These are phyloP conservation scores for Lachnellula hyalina DNA, from an alignment of 2,329 filamentous ascomycete species.

Conservation along the genomic window DNA sequence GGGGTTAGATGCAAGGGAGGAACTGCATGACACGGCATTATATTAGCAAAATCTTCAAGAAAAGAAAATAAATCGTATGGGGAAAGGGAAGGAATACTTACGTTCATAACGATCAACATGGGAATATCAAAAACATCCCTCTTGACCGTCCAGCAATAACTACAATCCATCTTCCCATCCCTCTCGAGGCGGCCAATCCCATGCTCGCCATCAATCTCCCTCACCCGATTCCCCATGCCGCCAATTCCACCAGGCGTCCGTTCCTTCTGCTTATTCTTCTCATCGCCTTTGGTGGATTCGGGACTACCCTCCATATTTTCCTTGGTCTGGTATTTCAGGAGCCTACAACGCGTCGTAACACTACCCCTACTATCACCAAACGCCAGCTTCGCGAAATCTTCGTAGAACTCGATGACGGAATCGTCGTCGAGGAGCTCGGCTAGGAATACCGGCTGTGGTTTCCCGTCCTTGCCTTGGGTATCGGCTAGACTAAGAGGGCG, in stretches of 20 bases:
- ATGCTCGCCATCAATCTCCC: constrained; percentile 63
- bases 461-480: constrained; percentile 37
- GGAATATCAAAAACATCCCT: constrained; percentile 97
- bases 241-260: constrained; percentile 21
- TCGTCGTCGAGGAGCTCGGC: constrained; percentile 92
- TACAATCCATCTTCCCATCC: constrained; percentile 90
- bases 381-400: constrained; percentile 87
- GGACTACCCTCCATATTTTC: constrained; percentile 38
- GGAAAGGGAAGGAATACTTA: constrained; percentile 48
- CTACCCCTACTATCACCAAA: constrained; percentile 87
- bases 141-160: constrained; percentile 96
- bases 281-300: constrained; percentile 14
- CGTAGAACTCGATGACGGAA: constrained; percentile 89
- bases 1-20: constrained; percentile 38
- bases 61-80: background rate
- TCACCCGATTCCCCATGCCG: constrained; percentile 49
- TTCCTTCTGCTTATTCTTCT: constrained; percentile 14
- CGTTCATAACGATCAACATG: constrained; percentile 97
- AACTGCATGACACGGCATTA: constrained; percentile 30
- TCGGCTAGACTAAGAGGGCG: constrained; percentile 39
- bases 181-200: constrained; percentile 78
- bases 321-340: constrained; percentile 84
- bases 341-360: constrained; percentile 75
- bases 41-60: constrained; percentile 10
- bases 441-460: constrained; percentile 76